phyloP scores from a whole-genome alignment of 1,284 basidiomycete species.

The Ustanciosporium gigantosporum region DNA sequence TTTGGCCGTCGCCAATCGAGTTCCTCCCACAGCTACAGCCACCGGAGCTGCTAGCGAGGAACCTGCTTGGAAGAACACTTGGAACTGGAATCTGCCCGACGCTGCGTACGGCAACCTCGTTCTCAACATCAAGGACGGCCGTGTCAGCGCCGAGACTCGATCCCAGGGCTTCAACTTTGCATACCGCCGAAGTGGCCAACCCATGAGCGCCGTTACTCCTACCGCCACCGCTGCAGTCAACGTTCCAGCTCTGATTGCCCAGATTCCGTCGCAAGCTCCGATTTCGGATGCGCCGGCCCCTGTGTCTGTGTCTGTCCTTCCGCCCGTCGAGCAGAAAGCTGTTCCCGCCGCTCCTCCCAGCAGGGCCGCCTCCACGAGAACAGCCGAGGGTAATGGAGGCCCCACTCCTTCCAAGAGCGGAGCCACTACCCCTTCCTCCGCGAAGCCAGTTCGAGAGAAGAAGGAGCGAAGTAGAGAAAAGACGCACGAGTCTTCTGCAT shows the following conservation, averaged over 20 bases:
- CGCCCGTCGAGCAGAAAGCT: not conserved
- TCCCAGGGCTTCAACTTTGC: conserved; percentile 96
- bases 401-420: not conserved
- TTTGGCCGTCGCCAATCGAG: conserved; percentile 77
- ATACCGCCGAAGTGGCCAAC: conserved; percentile 69
- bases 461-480: conserved; percentile 25
- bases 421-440: conserved; percentile 3
- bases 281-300: conserved; percentile 5
- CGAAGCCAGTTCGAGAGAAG: conserved; percentile 24
- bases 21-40: conserved; percentile 69
- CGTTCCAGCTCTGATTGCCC: conserved; percentile 1
- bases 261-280: conserved; percentile 2
- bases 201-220: conserved; percentile 29
- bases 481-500: conserved; percentile 32
- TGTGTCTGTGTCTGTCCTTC: not conserved
- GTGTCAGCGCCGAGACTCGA: conserved; percentile 87
- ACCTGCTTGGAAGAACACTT: conserved; percentile 68
- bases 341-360: not conserved
- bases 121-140: conserved; percentile 84
- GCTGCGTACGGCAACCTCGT: conserved; percentile 87
- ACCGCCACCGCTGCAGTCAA: conserved; percentile 1
- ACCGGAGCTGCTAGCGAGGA: conserved; percentile 73
- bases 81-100: conserved; percentile 96
- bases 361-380: not conserved
- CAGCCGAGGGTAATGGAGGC: not conserved